Evolutionary conservation across 345 rosid genomes (phyloP), one percentile per base, ranked within the genome.

Genomic region (Aquilaria malaccensis): DNA sequence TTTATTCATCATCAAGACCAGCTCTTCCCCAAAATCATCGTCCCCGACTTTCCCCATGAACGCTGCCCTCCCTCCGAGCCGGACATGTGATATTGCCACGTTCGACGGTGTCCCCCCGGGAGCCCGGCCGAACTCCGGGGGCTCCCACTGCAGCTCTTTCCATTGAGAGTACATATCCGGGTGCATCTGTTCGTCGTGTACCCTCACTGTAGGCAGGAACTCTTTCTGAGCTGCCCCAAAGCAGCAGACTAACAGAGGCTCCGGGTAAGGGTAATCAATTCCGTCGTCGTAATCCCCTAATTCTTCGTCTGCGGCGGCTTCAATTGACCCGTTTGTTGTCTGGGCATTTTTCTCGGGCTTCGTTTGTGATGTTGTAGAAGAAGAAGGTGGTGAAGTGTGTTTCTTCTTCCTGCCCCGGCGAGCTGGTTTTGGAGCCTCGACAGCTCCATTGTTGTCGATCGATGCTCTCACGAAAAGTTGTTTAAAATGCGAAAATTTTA

Each of bases 131-230:
- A 89, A 89, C 78, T 94, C 96, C 50, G 97, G 95, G 11, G 97
- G 97, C 58, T 85, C 89, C 96, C 95, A 89, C 74, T 89, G 97
- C 29, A 94, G 78, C 96, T 83, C 84, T 75, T 89, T 94, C 97
- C 97, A 89, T 70, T 84, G 75, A 14, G 95, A 87, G 79, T 94
- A 89, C 0, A 80, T 87, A 53, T 94, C 96, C 61, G 87, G 96
- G 55, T 94, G 90, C 95, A 84, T 82, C 63, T 68, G 88, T 9
- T 83, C 73, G 55, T 87, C 88, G 67, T 84, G 85, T 50, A 81
- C 94, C 73, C 97, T 74, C 61, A 89, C 97, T 48, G 81, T 78
- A 0, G 98, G 97, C 43, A 89, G 80, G 59, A 93, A 93, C 60
- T 93, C 98, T 71, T 81, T 85, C 74, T 77, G 88, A 4, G 70